Base-by-base conservation (phyloP, 768 basidiomycete genomes). In the Glaciozyma antarctica region DNA sequence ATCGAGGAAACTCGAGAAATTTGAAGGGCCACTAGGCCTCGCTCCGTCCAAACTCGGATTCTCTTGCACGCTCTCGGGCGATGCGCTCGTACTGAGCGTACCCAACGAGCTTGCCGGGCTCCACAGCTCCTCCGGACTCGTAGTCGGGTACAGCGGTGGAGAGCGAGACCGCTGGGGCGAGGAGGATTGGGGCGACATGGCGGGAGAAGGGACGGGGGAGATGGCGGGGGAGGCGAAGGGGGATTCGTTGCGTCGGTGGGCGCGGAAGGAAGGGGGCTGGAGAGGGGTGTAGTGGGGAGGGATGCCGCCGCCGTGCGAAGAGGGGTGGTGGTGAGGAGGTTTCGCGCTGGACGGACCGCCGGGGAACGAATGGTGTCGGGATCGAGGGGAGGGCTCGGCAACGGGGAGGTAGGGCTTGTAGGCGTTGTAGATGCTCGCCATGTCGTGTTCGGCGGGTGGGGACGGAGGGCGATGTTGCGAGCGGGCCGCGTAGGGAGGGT, bases 1-100 rank as follows among this genome's bases (percentile, higher is more conserved):
- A 32, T 67, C 65, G 43, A 70, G 63, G 52, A 70, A 67, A 44
- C 49, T 43, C n/a, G 62, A 66, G 32, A 70, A 70, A 56, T 70
- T 65, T 22, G 56, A 51, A n/a, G 65, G 62, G 13, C 54, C 61
- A 52, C 57, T 64, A 28, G 63, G 63, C 5, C 69, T n/a, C 26
- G 43, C 26, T 19, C 30, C 17, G n/a, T 15, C 15, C 22, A 44
- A 59, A 5, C 17, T 30, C 12, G 58, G 58, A 6, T 30, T 48
- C 7, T 59, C 63, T 30, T 62, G 51, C 30, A 63, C 62, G 5
- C 62, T 63, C 43, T 61, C 56, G 48, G 60, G 58, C 24, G 53
- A 51, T 49, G 41, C 48, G 22, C 0, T 59, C 13, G 51, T 52
- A 22, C 22, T 56, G 26, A 43, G 13, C 19, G 41, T 24, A 26